Conservation (phyloP, 805 yeast species). For the Lipomyces sp. region DNA sequence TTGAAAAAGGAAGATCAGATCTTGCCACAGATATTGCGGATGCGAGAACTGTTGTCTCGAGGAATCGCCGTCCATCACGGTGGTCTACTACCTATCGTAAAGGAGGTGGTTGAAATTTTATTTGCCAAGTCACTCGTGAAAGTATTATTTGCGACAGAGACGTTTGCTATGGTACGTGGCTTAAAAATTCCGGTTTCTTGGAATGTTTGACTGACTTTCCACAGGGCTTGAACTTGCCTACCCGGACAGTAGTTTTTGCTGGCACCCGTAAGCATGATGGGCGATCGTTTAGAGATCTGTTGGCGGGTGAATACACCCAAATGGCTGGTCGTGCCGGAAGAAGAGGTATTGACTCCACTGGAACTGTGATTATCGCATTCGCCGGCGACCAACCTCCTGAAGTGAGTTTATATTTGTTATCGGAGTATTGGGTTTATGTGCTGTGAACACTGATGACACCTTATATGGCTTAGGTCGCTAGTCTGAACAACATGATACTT, state of each 20-base stretch:
- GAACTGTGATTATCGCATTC: conserved; percentile 92
- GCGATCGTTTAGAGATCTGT: conserved; percentile 67
- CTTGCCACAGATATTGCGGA: conserved; percentile 81
- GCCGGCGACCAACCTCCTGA: conserved; percentile 37
- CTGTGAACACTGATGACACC: no score
- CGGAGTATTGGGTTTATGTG: no score
- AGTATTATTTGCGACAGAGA: conserved; percentile 93
- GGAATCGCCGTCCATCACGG: conserved; percentile 98
- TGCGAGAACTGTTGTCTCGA: conserved; percentile 76
- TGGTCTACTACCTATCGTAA: conserved; percentile 87
- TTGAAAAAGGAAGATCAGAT: conserved; percentile 89
- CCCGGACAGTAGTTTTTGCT: conserved; percentile 91
- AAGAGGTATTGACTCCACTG: conserved; percentile 89
- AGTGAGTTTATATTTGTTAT: no score
- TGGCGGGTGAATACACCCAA: conserved; percentile 97
- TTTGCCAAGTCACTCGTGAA: conserved; percentile 84
- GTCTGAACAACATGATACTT: conserved; percentile 72
- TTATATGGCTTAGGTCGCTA: no score
- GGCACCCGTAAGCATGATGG: conserved; percentile 90
- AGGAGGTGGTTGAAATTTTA: conserved; percentile 87
- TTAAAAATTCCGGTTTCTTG: no score
- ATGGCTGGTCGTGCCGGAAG: conserved; percentile 99
- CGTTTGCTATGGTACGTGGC: conserved; percentile 75
- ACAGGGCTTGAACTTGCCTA: conserved; percentile 83
- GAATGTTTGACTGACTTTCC: neutral